phyloP scores from a whole-genome alignment of 2,329 filamentous ascomycete genomes.

The Acephala macrosclerotiorum region DNA sequence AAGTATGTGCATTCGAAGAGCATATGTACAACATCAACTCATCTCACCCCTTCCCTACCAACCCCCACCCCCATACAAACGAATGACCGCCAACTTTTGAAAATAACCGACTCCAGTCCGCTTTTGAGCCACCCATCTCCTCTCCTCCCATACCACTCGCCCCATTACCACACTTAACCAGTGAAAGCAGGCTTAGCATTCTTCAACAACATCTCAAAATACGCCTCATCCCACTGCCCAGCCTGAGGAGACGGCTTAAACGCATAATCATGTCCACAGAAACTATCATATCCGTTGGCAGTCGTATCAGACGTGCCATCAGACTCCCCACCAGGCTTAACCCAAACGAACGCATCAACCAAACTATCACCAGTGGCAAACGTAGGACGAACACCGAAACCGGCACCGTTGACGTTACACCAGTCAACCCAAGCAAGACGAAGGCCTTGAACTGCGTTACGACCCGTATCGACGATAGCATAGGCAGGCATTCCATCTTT shows the following conservation, averaged over 20 bases:
- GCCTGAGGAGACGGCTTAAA: slow-evolving; percentile 52
- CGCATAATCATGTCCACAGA: slow-evolving; percentile 55
- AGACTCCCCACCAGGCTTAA: slow-evolving; percentile 46
- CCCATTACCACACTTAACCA: neutral
- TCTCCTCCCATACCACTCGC: neutral
- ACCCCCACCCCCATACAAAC: neutral
- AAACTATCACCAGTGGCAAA: slow-evolving; percentile 36
- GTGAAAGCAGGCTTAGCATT: slow-evolving; percentile 45
- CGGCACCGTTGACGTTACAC: slow-evolving; percentile 48
- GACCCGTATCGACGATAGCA: slow-evolving; percentile 60
- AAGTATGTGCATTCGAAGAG: slow-evolving; percentile 12
- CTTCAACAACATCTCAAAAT: slow-evolving; percentile 53
- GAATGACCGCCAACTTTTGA: neutral
- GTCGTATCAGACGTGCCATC: slow-evolving; percentile 40
- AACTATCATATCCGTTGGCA: slow-evolving; percentile 55
- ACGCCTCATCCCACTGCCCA: slow-evolving; percentile 52
- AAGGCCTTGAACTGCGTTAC: slow-evolving; percentile 54
- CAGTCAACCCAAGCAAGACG: slow-evolving; percentile 55
- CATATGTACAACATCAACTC: slow-evolving; percentile 7
- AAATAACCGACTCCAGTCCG: neutral
- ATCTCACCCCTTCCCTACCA: neutral
- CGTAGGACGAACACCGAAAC: slow-evolving; percentile 44
- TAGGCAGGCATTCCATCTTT: slow-evolving; percentile 42
- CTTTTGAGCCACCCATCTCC: neutral
- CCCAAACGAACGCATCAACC: slow-evolving; percentile 45